These are phyloP conservation scores for Aspergillus calidoustus DNA, from an alignment of 2,329 filamentous ascomycete species.

Conservation along the genomic window DNA sequence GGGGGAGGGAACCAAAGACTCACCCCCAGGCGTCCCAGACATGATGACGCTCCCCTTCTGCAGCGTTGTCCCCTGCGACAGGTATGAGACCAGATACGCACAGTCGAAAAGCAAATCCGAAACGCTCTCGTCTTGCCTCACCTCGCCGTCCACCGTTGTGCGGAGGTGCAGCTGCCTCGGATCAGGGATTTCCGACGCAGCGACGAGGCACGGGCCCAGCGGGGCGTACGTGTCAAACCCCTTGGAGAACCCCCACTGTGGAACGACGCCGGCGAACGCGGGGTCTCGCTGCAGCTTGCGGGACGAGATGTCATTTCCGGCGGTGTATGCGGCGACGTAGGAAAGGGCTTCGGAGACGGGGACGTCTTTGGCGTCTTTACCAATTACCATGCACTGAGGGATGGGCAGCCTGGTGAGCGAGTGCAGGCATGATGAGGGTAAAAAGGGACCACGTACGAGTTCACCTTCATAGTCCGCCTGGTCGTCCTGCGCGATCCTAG, in stretches of 20 bases:
- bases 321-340: constrained; percentile 60
- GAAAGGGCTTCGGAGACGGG: constrained; percentile 45
- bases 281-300: constrained; percentile 59
- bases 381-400: constrained; percentile 54
- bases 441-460: constrained; percentile 56
- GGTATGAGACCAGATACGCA: constrained; percentile 37
- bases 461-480: constrained; percentile 75
- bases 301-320: constrained; percentile 60
- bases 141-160: constrained; percentile 55
- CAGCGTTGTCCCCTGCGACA: constrained; percentile 46
- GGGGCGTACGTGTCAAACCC: constrained; percentile 63
- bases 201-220: constrained; percentile 56
- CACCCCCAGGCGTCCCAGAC: constrained; percentile 54
- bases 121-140: constrained; percentile 50
- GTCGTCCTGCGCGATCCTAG: constrained; percentile 64
- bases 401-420: background rate
- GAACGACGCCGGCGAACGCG: constrained; percentile 54
- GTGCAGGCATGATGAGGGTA: background rate
- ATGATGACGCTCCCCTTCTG: constrained; percentile 55
- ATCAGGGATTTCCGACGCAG: constrained; percentile 47
- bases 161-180: constrained; percentile 49
- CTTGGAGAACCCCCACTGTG: constrained; percentile 63
- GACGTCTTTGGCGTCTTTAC: constrained; percentile 58
- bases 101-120: constrained; percentile 54
- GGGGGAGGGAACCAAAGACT: constrained; percentile 6